Evolutionary conservation across 495 filamentous ascomycete genomes (phyloP), one percentile per base, ranked within the genome.

Genomic region (Podospora sp.): DNA sequence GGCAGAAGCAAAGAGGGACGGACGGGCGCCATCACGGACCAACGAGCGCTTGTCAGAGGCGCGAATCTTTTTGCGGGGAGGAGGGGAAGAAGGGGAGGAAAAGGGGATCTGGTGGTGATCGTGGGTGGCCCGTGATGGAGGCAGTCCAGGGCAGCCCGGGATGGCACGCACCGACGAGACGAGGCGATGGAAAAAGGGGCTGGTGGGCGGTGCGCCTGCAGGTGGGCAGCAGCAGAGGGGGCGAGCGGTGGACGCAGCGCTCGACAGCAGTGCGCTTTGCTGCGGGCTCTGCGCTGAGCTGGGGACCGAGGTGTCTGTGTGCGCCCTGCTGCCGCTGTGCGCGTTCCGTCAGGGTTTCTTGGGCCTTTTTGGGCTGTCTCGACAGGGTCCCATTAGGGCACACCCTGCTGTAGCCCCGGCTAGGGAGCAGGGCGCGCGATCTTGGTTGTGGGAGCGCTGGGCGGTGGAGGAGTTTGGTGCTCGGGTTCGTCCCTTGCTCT

Each of bases 71-170:
- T 46, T 46, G 40, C 40, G 40, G 16, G 16, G 9, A 18, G 40
- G 40, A 46, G 40, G 40, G 33, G 33, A 36, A 12, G 33, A 36
- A 12, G 33, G 33, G 40, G 40, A 46, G 40, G 40, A 12, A 46
- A 46, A 46, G 40, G 40, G 16, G 40, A 51, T 62, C 50, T 62
- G 29, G 8, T 33, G 29, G 29, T 33, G 29, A 33, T 33, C 29
- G 29, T 33, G 51, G 18, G 46, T 46, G 60, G 40, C 49, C 20
- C 50, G 35, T 49, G 35, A 46, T 27, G 33, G 40, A 26, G 35
- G 60, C 25, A 50, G 40, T 50, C 60, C 46, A 62, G 40, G 60
- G 60, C 40, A 46, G 40, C 5, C 5, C 40, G 16, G 16, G 40
- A 33, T 12, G 12, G 33, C 40, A 46, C 40, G 40, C 40, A 46